A percentile compares a stretch with the other conserved stretches of the same genome.
phyloP scores from a whole-genome alignment of 352 stramenopile genomes.

The Phytophthora gonapodyides region DNA sequence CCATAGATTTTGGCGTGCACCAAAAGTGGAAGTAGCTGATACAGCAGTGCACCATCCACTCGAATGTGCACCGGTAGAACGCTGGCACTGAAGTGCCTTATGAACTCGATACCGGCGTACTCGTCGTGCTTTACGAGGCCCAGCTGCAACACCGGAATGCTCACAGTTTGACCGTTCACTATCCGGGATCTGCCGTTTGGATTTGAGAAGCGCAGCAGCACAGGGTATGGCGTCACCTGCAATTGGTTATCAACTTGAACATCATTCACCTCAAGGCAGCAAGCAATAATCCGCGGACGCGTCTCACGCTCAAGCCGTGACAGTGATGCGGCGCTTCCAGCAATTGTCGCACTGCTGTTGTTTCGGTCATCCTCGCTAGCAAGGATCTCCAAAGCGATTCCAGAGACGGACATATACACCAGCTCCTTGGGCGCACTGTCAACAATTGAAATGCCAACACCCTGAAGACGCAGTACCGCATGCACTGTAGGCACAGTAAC shows the following conservation, averaged over 20 bases:
- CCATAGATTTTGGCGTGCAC: constrained; percentile 57
- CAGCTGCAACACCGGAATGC: constrained; percentile 72
- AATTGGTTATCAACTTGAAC: constrained; percentile 91
- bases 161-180: constrained; percentile 57
- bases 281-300: constrained; percentile 58
- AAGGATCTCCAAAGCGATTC: constrained; percentile 65
- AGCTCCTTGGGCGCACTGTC: constrained; percentile 78
- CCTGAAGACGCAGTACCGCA: constrained; percentile 59
- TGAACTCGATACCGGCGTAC: constrained; percentile 88
- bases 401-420: constrained; percentile 75
- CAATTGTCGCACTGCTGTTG: constrained; percentile 45
- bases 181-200: constrained; percentile 48
- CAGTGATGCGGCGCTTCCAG: constrained; percentile 45
- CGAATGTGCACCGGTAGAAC: constrained; percentile 79
- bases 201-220: constrained; percentile 85
- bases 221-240: constrained; percentile 78
- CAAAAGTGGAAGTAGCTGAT: constrained; percentile 71
- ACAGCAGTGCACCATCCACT: constrained; percentile 81
- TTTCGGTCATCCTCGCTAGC: constrained; percentile 50
- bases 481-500: constrained; percentile 59
- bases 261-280: constrained; percentile 72
- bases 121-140: constrained; percentile 86
- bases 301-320: constrained; percentile 65
- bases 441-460: constrained; percentile 78
- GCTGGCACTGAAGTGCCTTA: constrained; percentile 77